Conservation (phyloP, 768 basidiomycete genomes). For the Clathrus columnatus region DNA sequence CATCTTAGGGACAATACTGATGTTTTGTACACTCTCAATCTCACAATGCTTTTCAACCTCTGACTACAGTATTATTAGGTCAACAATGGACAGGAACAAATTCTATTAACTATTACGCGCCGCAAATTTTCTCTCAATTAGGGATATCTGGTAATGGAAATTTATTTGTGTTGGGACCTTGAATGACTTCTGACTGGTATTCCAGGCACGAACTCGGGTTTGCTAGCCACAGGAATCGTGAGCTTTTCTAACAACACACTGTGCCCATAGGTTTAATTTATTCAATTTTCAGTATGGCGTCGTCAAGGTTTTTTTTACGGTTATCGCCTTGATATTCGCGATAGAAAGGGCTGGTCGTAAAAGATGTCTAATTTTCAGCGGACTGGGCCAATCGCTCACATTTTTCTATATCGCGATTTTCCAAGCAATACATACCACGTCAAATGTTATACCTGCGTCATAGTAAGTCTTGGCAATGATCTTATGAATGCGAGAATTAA, state of each 20-base stretch:
- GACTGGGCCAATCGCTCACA: slow-evolving; percentile 37
- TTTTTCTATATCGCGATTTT: slow-evolving; percentile 43
- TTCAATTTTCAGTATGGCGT: slow-evolving; percentile 19
- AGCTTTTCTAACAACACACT: not conserved
- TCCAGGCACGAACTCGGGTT: slow-evolving; percentile 24
- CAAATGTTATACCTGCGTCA: slow-evolving; percentile 24
- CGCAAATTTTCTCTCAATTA: slow-evolving; percentile 39
- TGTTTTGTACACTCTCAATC: slow-evolving; percentile 17
- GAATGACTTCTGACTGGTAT: not conserved
- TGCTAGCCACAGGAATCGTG: slow-evolving; percentile 42
- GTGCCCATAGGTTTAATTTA: not conserved
- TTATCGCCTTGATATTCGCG: slow-evolving; percentile 33
- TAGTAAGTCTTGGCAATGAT: not conserved
- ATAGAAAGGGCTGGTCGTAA: slow-evolving; percentile 43
- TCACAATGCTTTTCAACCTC: slow-evolving; percentile 37
- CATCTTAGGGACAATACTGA: slow-evolving; percentile 4
- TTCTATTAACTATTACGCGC: slow-evolving; percentile 48
- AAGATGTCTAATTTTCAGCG: slow-evolving; percentile 38
- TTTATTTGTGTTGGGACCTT: not conserved
- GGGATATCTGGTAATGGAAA: slow-evolving; percentile 30
- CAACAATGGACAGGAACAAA: slow-evolving; percentile 46
- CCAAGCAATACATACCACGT: slow-evolving; percentile 26
- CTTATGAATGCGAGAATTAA: not conserved
- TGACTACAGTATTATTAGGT: slow-evolving; percentile 32
- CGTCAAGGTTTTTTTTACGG: slow-evolving; percentile 32